Evolutionary conservation across 306 rosid species (phyloP).

Genomic region (Fagus sylvatica): DNA sequence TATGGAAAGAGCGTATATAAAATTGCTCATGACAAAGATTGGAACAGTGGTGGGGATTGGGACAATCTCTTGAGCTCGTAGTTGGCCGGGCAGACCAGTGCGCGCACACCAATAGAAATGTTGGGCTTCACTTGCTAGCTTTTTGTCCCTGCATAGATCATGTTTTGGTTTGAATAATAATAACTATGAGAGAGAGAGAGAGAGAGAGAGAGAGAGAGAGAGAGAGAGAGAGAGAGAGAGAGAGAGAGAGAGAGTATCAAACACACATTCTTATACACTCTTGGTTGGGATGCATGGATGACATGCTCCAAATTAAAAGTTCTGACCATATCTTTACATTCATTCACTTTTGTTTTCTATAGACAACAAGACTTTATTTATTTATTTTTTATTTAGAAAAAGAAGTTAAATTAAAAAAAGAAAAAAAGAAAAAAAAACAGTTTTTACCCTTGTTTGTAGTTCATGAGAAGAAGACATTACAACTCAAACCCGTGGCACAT

Average conservation of each 20-base stretch:
- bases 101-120: constrained; percentile 57
- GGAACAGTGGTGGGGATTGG: constrained; percentile 10
- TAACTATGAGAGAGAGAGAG: constrained; percentile 5
- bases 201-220: background rate
- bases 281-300: constrained; percentile 29
- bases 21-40: too few species aligned
- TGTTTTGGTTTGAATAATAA: constrained; percentile 9
- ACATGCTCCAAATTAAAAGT: constrained; percentile 20
- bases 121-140: constrained; percentile 38
- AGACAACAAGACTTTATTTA: background rate
- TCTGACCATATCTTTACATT: constrained; percentile 10
- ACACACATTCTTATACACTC: constrained; percentile 17
- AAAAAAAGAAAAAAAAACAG: background rate
- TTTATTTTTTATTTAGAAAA: background rate
- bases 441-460: background rate
- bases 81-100: constrained; percentile 47
- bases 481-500: background rate
- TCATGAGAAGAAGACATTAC: background rate
- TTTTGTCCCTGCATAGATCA: constrained; percentile 27
- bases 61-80: constrained; percentile 28
- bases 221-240: background rate
- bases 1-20: background rate
- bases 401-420: background rate
- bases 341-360: constrained; percentile 5
- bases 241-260: background rate